Conservation (phyloP, 257 asterid genomes). For the Jaltomata sinuosa region DNA sequence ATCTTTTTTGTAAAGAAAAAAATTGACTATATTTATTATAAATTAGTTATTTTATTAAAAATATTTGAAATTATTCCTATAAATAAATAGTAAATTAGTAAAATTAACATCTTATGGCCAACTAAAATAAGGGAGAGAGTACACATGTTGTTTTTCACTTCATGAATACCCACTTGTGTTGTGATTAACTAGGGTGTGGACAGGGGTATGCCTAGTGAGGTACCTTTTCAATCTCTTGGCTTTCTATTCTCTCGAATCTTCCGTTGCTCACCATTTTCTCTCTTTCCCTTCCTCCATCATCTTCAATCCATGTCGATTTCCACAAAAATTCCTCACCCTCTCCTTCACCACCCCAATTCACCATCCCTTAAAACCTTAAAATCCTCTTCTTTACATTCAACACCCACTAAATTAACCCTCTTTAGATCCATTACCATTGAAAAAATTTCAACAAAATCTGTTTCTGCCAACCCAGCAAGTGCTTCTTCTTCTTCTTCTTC, state of each 20-base stretch:
- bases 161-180: background rate
- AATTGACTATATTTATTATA: too few species aligned
- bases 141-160: too few species aligned
- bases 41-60: too few species aligned
- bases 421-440: conserved; percentile 32
- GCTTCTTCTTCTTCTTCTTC: conserved; percentile 11
- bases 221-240: background rate
- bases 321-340: conserved; percentile 20
- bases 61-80: too few species aligned
- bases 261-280: background rate
- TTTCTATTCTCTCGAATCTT: background rate
- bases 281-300: background rate
- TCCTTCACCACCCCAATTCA: conserved; percentile 15
- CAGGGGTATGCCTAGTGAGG: background rate
- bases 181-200: background rate
- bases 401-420: conserved; percentile 16
- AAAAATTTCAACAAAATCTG: conserved; percentile 34
- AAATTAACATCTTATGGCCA: too few species aligned
- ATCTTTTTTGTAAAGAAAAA: too few species aligned
- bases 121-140: too few species aligned
- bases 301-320: conserved; percentile 50
- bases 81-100: too few species aligned
- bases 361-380: conserved; percentile 22
- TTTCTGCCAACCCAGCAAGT: conserved; percentile 16
- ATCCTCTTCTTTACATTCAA: conserved; percentile 16